Evolutionary conservation across 805 yeast species (phyloP).

Genomic region (Saturnispora zaruensis): DNA sequence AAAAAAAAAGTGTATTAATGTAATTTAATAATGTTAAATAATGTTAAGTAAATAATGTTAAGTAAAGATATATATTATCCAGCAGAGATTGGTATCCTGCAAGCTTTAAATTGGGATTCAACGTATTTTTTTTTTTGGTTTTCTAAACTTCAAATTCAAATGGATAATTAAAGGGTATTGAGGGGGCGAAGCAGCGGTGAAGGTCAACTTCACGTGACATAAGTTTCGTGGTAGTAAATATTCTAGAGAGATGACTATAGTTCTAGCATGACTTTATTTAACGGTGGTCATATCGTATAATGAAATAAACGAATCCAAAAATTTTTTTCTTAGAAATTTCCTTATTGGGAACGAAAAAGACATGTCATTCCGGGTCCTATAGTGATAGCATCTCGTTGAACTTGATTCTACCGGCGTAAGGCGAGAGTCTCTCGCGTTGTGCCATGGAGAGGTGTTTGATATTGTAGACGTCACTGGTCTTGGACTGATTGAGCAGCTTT

Average conservation of each 20-base stretch:
- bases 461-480: background rate
- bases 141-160: background rate
- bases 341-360: background rate
- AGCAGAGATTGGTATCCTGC: background rate
- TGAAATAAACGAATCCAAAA: background rate
- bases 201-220: background rate
- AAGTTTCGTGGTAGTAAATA: background rate
- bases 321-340: background rate
- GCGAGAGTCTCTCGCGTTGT: slow-evolving; percentile 1
- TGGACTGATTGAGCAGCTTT: background rate
- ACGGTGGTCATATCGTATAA: background rate
- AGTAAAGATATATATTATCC: background rate
- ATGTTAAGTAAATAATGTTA: background rate
- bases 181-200: background rate
- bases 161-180: background rate
- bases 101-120: background rate
- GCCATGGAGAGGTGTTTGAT: background rate
- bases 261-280: background rate
- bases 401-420: background rate
- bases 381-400: background rate
- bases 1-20: background rate
- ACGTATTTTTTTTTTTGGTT: too few relatives aligned
- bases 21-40: background rate
- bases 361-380: background rate
- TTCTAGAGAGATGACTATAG: background rate